Base-by-base conservation (phyloP, 2,329 filamentous ascomycete species). In the Talaromyces rugulosus region DNA sequence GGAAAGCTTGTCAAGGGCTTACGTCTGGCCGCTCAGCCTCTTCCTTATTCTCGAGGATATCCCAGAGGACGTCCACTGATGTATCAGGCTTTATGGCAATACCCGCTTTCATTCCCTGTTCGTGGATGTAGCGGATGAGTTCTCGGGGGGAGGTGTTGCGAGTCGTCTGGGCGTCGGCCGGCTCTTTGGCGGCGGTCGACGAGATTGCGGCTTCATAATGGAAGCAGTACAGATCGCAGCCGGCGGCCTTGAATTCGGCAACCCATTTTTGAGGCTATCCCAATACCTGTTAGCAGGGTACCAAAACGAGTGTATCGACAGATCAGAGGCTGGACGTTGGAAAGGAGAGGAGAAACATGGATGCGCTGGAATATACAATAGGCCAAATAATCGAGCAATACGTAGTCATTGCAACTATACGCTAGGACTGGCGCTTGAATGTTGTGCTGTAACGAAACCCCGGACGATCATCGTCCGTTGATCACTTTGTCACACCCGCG, bases 151-250 rank as follows among this genome's bases (percentile, higher is more conserved):
- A 92, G 2, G 94, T 98, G 75, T 87, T 89, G 63, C 81, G 76
- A 60, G 74, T 79, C 1, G 90, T 89, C 14, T 86, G 87, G 59
- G 80, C 83, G 61, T 83, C 85, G 69, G 89, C 87, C 55, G 94
- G 93, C 60, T 84, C 87, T 72, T 93, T 91, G 70, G 93, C 92
- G 40, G 90, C 92, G 51, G 90, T 91, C 57, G 91, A 96, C 68
- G 81, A 78, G 56, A 95, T 85, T 66, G 95, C 95, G 30, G 95
- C 95, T 80, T 99, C 95, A 79, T 98, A 98, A 83, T 99, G 95
- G 83, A 99, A 99, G 83, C 95, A 98, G 83, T 99, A 99, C n/a
- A 99, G 84, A 77, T 99, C 92, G 78, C 93, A 97, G 59, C 95
- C 95, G 63, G 92, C 95, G 59, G 90, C 88, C 76, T 95, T 87